Evolutionary conservation across 306 rosid genomes (phyloP), one percentile per base, ranked within the genome.

Genomic region (Prunus mume): DNA sequence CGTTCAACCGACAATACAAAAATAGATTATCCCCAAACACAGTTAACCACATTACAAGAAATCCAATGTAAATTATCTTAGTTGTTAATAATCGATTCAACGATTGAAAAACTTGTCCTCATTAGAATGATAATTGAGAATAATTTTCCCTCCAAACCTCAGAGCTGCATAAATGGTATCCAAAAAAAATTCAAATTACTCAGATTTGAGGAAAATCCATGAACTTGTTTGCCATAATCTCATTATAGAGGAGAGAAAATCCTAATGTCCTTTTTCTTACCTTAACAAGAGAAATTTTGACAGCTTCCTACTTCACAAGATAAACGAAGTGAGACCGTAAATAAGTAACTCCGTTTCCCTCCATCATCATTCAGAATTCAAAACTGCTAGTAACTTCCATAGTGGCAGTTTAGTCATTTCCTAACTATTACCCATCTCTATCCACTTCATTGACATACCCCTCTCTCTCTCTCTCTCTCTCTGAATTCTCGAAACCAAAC

Each of bases 351-450:
- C 24, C 68, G 12, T 75, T 75, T 34, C 76, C 79, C 54, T 68
- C 82, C 69, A 22, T 27, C 46, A 68, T 43, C 76, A 20, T 68
- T 65, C 20, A 52, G 75, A 61, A 68, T 38, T 72, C 58, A 32
- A 80, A 80, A 80, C 47, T 51, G 38, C 25, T 3, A 11, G 69
- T 60, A 60, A 73, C 77, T 73, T 45, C 28, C 50, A 6, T 74
- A 81, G 88, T 85, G 95, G 93, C 85, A 87, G 83, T 91, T 87
- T 76, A 41, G 97, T 91, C 90, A 88, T 85, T 89, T 82, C 61
- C 2, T n/a, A 49, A 76, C 80, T 77, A 38, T 74, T 78, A 43
- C 76, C 83, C 32, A 27, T 73, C 68, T 79, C 89, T 75, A 75
- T 83, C 87, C 88, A 65, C 77, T 83, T 79, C 85, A 69, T 77